These are phyloP conservation scores for Nemania sp. DNA, from an alignment of 2,329 filamentous ascomycete species.

Conservation along the genomic window DNA sequence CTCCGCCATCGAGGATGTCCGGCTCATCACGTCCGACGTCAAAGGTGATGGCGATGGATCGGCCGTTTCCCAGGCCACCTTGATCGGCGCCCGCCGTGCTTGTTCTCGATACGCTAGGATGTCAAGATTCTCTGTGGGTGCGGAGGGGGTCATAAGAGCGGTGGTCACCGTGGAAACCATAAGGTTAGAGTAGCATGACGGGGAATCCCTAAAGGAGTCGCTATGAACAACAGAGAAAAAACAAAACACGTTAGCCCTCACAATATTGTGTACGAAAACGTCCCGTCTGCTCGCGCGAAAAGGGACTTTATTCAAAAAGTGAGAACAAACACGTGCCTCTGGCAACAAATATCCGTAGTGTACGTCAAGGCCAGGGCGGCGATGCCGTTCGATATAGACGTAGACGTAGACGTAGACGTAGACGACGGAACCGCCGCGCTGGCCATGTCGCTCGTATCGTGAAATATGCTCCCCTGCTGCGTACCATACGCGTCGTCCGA, in stretches of 20 bases:
- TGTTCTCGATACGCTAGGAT: neutral
- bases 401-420: too few relatives aligned
- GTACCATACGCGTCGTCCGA: too few relatives aligned
- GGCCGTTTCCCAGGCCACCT: neutral
- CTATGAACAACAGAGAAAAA: slow-evolving; percentile 2
- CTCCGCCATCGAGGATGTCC: slow-evolving; percentile 2
- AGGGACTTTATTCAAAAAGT: too few relatives aligned
- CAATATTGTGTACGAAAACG: too few relatives aligned
- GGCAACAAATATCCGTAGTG: slow-evolving; percentile 14
- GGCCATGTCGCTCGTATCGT: too few relatives aligned
- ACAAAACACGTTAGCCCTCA: too few relatives aligned
- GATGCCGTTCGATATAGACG: too few relatives aligned
- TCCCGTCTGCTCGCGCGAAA: too few relatives aligned
- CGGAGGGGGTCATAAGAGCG: neutral
- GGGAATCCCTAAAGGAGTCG: slow-evolving; percentile 10
- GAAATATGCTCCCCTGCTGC: too few relatives aligned
- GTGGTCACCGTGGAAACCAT: slow-evolving; percentile 15
- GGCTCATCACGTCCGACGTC: slow-evolving; percentile 3
- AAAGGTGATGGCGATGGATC: slow-evolving; percentile 9
- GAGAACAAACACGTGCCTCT: slow-evolving; percentile 14
- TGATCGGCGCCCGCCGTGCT: slow-evolving; percentile 3
- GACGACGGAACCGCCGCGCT: too few relatives aligned
- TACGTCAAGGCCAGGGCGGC: too few relatives aligned
- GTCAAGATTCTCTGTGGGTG: neutral
- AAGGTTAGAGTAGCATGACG: slow-evolving; percentile 24